A percentile compares a stretch with the other conserved stretches of the same genome.
phyloP scores from a whole-genome alignment of 202 grass and related monocot genomes.

The Schoenoplectus triqueter region DNA sequence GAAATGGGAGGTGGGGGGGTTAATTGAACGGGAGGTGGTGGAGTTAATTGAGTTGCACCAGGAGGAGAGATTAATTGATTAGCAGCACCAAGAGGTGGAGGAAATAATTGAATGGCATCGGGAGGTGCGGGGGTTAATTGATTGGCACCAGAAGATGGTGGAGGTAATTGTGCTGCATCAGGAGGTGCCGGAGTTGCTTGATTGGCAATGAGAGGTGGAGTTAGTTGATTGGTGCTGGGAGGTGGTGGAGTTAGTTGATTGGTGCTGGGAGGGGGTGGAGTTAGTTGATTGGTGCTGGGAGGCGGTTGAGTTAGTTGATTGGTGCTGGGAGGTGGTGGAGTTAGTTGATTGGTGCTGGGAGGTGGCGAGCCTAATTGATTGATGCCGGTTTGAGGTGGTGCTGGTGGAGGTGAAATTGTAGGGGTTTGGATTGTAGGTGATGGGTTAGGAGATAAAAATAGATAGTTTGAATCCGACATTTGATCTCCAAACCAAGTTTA shows the following conservation, averaged over 20 bases:
- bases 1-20: not conserved
- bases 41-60: not conserved
- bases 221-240: not conserved
- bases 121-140: not conserved
- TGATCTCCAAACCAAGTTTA: not conserved
- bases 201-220: not conserved
- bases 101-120: not conserved
- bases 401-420: slow-evolving; percentile 2
- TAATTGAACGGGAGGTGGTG: slow-evolving; percentile 15
- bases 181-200: not conserved
- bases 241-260: too few relatives aligned
- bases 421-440: slow-evolving; percentile 32
- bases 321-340: not conserved
- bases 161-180: not conserved
- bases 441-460: slow-evolving; percentile 10
- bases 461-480: slow-evolving; percentile 18
- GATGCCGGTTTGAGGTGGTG: too few relatives aligned
- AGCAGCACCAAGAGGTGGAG: not conserved
- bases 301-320: too few relatives aligned
- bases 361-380: slow-evolving; percentile 26
- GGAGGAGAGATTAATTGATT: not conserved
- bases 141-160: not conserved
- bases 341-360: slow-evolving; percentile 9
- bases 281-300: too few relatives aligned
- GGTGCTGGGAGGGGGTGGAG: too few relatives aligned